Conservation (phyloP, 2,329 filamentous ascomycete species). For the Clarireedia hainanense region DNA sequence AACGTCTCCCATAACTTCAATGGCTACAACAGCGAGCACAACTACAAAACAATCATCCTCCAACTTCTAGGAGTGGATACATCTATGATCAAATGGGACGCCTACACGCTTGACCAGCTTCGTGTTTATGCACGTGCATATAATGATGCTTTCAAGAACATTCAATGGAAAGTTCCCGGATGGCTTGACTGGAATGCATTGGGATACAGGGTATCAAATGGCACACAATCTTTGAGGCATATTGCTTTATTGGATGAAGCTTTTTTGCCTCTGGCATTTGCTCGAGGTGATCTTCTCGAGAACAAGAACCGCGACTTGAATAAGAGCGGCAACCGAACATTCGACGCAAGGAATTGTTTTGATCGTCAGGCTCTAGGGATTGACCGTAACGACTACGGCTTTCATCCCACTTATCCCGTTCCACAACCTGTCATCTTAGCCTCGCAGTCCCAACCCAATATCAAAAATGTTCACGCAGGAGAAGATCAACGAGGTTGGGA, state of each 20-base stretch:
- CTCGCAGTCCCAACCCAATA: too few relatives aligned
- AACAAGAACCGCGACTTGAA: background rate
- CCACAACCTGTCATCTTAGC: too few relatives aligned
- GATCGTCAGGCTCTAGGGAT: background rate
- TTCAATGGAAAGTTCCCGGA: background rate
- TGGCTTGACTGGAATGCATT: background rate
- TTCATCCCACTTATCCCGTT: too few relatives aligned
- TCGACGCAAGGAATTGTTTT: background rate
- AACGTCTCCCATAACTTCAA: background rate
- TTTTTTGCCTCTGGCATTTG: slow-evolving; percentile 4
- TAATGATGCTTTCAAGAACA: background rate
- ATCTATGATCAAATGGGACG: background rate
- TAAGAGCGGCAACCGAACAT: background rate
- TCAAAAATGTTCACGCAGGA: too few relatives aligned
- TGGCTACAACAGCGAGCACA: background rate
- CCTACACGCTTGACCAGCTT: slow-evolving; percentile 9
- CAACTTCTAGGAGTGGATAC: slow-evolving; percentile 7
- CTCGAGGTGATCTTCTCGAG: slow-evolving; percentile 9
- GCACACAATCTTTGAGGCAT: background rate
- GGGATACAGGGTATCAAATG: background rate
- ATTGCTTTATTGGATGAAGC: background rate
- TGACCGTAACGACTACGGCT: too few relatives aligned
- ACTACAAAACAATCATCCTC: slow-evolving; percentile 8
- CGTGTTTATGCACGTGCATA: slow-evolving; percentile 16
- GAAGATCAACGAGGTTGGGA: too few relatives aligned